Percentiles rank a stretch among this genome's conserved stretches.
phyloP scores from a whole-genome alignment of 805 yeast genomes.

The Wickerhamomyces sydowiorum region DNA sequence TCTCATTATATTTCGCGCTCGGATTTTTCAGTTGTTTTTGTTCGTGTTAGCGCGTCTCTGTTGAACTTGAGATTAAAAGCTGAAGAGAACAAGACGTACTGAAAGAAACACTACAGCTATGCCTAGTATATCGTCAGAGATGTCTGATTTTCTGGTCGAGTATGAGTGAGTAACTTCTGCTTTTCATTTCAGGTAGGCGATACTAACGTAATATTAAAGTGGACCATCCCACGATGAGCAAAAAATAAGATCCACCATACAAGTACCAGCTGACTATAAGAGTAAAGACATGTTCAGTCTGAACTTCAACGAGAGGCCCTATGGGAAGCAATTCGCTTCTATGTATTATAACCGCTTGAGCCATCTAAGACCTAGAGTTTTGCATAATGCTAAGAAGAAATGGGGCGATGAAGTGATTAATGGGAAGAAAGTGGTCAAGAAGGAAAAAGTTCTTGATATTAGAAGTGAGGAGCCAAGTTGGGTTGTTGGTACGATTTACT shows the following conservation, averaged over 20 bases:
- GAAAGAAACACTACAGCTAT: too few species aligned
- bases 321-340: slow-evolving; percentile 51
- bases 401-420: slow-evolving; percentile 51
- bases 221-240: slow-evolving; percentile 1
- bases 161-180: slow-evolving; percentile 3
- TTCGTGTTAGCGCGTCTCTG: neutral
- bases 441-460: slow-evolving; percentile 57
- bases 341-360: slow-evolving; percentile 50
- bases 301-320: slow-evolving; percentile 32
- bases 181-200: neutral
- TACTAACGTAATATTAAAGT: slow-evolving; percentile 1
- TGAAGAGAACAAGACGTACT: too few species aligned
- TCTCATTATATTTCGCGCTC: too few species aligned
- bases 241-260: slow-evolving; percentile 1
- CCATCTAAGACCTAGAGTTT: slow-evolving; percentile 40
- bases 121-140: slow-evolving; percentile 4
- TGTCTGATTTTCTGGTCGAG: slow-evolving; percentile 5
- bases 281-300: slow-evolving; percentile 11
- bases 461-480: slow-evolving; percentile 58
- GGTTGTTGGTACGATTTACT: slow-evolving; percentile 82
- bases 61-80: too few species aligned
- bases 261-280: slow-evolving; percentile 10
- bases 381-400: slow-evolving; percentile 38
- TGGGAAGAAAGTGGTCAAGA: slow-evolving; percentile 30
- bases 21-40: too few species aligned